Evolutionary conservation across 129 eudicot genomes (phyloP).

Genomic region (Saussurea involucrata): DNA sequence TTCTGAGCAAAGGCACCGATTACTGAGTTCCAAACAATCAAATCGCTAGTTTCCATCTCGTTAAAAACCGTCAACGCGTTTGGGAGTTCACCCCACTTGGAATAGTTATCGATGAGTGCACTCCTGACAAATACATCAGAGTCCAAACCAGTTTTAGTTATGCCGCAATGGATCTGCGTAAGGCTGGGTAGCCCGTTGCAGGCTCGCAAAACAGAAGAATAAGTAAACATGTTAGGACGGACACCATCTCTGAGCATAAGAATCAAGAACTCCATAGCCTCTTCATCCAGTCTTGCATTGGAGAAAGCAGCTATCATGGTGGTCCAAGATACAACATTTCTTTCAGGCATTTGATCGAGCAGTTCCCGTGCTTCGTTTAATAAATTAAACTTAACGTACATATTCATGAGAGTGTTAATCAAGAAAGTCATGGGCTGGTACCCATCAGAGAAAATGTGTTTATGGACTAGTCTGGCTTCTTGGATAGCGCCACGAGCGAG

Average conservation of each 20-base stretch:
- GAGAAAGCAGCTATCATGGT: conserved; percentile 69
- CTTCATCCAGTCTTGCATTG: conserved; percentile 33
- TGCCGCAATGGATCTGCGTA: conserved; percentile 54
- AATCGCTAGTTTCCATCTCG: conserved; percentile 62
- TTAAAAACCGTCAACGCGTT: conserved; percentile 41
- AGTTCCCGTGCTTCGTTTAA: conserved; percentile 46
- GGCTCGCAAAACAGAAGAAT: conserved; percentile 61
- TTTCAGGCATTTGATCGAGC: conserved; percentile 72
- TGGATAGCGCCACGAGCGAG: conserved; percentile 47
- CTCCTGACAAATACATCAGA: conserved; percentile 78
- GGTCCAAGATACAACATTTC: conserved; percentile 81
- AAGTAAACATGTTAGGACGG: conserved; percentile 65
- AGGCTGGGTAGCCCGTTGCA: conserved; percentile 48
- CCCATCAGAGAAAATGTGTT: conserved; percentile 59
- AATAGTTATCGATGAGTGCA: conserved; percentile 64
- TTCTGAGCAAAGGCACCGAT: conserved; percentile 76
- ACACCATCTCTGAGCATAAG: conserved; percentile 68
- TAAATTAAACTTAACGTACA: conserved; percentile 59
- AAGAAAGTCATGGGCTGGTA: conserved; percentile 64
- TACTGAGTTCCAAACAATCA: conserved; percentile 75
- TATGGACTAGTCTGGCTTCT: conserved; percentile 52
- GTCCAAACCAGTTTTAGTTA: conserved; percentile 61
- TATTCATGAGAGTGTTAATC: conserved; percentile 45
- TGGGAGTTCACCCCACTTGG: conserved; percentile 66
- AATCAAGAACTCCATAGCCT: conserved; percentile 48